A percentile compares a stretch with the other conserved stretches of the same genome.
phyloP scores from a whole-genome alignment of 345 rosid species.

The Gynandropsis gynandra region DNA sequence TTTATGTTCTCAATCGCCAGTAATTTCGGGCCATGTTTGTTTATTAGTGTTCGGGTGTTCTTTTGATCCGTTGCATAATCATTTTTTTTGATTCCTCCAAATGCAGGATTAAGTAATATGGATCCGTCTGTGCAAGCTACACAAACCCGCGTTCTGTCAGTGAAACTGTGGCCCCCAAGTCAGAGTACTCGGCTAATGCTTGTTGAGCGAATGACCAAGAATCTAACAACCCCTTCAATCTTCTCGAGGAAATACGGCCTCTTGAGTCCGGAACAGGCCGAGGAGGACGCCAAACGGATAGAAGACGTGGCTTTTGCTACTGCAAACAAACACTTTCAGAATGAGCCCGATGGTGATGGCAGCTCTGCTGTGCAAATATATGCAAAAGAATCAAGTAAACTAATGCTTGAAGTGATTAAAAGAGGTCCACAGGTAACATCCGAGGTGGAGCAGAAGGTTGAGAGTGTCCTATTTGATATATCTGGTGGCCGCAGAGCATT shows the following conservation, averaged over 20 bases:
- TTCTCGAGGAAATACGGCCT: slow-evolving; percentile 76
- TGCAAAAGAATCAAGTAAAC: slow-evolving; percentile 83
- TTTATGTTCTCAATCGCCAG: not conserved
- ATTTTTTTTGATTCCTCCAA: not conserved
- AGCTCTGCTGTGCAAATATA: slow-evolving; percentile 82
- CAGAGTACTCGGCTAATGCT: slow-evolving; percentile 72
- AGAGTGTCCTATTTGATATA: slow-evolving; percentile 50
- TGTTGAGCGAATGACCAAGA: slow-evolving; percentile 62
- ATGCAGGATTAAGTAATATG: slow-evolving; percentile 41
- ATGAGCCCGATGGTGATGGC: slow-evolving; percentile 90
- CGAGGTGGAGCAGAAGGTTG: slow-evolving; percentile 27
- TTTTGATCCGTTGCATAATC: slow-evolving; percentile 8
- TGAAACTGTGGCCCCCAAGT: slow-evolving; percentile 90
- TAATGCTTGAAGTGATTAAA: slow-evolving; percentile 70
- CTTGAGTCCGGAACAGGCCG: slow-evolving; percentile 58
- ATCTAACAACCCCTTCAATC: slow-evolving; percentile 64
- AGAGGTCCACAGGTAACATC: slow-evolving; percentile 48
- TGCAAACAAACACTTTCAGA: slow-evolving; percentile 61
- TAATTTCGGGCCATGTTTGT: not conserved
- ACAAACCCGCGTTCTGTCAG: slow-evolving; percentile 39
- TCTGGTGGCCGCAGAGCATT: slow-evolving; percentile 73
- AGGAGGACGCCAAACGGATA: slow-evolving; percentile 57
- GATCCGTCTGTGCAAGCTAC: slow-evolving; percentile 35
- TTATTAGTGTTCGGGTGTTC: not conserved
- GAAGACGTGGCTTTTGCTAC: slow-evolving; percentile 58